phyloP scores from a whole-genome alignment of 179 eudicot species.

The Silene coronaria region DNA sequence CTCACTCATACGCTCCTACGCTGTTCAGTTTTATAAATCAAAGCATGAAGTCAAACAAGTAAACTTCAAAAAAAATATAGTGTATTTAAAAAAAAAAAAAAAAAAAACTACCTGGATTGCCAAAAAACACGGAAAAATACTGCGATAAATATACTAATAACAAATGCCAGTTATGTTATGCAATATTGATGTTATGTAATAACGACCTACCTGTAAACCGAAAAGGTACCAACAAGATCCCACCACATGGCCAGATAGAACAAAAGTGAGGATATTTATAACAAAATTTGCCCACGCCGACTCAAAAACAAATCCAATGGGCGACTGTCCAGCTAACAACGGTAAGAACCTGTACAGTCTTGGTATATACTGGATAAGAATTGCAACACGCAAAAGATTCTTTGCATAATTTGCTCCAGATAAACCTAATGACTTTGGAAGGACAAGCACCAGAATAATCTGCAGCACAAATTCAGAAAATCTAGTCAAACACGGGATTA shows the following conservation, averaged over 20 bases:
- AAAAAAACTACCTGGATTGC: not conserved
- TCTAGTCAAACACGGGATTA: slow-evolving; percentile 11
- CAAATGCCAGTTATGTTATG: not conserved
- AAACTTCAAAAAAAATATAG: too few relatives aligned
- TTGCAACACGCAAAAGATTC: slow-evolving; percentile 57
- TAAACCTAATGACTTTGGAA: slow-evolving; percentile 35
- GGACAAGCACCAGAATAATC: slow-evolving; percentile 48
- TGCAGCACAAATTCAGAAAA: slow-evolving; percentile 26
- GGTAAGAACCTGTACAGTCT: slow-evolving; percentile 62
- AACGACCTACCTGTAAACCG: slow-evolving; percentile 60
- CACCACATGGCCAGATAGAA: slow-evolving; percentile 70
- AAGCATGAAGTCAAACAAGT: not conserved
- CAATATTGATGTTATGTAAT: not conserved
- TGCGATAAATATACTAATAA: not conserved
- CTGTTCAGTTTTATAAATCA: not conserved
- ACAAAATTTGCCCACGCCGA: slow-evolving; percentile 80
- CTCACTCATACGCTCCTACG: not conserved
- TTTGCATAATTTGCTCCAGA: slow-evolving; percentile 63
- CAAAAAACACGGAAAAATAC: not conserved
- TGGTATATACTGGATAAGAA: slow-evolving; percentile 75
- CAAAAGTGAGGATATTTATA: slow-evolving; percentile 69
- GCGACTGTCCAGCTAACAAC: slow-evolving; percentile 53
- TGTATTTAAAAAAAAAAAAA: too few relatives aligned
- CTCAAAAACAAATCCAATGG: slow-evolving; percentile 69
- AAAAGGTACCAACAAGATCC: slow-evolving; percentile 90